phyloP scores from a whole-genome alignment of 495 filamentous ascomycete genomes.

The Penicillium atrosanguineum region DNA sequence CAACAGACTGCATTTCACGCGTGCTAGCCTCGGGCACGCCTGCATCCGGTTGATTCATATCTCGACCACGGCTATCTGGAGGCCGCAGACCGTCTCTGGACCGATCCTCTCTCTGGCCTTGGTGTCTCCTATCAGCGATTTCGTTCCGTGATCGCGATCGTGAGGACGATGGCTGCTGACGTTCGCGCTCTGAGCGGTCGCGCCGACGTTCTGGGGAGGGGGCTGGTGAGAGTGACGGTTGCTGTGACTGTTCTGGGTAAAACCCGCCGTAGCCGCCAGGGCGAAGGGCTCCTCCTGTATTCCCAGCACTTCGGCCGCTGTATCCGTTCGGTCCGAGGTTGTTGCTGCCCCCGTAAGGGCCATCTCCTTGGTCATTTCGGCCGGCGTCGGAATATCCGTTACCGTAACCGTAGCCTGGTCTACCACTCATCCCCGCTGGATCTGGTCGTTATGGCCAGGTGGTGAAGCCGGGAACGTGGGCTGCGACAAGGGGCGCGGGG shows the following conservation, averaged over 20 bases:
- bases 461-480: conserved; percentile 5
- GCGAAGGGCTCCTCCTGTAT: conserved; percentile 22
- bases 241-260: conserved; percentile 34
- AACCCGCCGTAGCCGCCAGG: conserved; percentile 49
- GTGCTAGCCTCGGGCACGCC: conserved; percentile 6
- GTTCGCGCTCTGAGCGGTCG: conserved; percentile 36
- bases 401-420: conserved; percentile 42
- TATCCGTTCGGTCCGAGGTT: conserved; percentile 36
- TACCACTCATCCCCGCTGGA: conserved; percentile 40
- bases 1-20: conserved; percentile 36
- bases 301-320: conserved; percentile 19
- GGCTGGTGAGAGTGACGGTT: conserved; percentile 20
- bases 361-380: conserved; percentile 40
- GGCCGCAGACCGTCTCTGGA: conserved; percentile 23
- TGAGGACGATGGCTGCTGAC: conserved; percentile 30
- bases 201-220: conserved; percentile 38
- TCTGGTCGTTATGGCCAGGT: conserved; percentile 1
- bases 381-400: conserved; percentile 43
- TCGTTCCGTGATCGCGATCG: conserved; percentile 38
- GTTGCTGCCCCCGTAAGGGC: conserved; percentile 30
- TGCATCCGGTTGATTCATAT: conserved; percentile 17
- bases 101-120: conserved; percentile 25
- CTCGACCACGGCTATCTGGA: conserved; percentile 23
- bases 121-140: conserved; percentile 27
- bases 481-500: conserved; percentile 24